Percentiles rank a stretch among this genome's conserved stretches.
phyloP scores from a whole-genome alignment of 805 yeast species.

The Hanseniaspora lindneri region DNA sequence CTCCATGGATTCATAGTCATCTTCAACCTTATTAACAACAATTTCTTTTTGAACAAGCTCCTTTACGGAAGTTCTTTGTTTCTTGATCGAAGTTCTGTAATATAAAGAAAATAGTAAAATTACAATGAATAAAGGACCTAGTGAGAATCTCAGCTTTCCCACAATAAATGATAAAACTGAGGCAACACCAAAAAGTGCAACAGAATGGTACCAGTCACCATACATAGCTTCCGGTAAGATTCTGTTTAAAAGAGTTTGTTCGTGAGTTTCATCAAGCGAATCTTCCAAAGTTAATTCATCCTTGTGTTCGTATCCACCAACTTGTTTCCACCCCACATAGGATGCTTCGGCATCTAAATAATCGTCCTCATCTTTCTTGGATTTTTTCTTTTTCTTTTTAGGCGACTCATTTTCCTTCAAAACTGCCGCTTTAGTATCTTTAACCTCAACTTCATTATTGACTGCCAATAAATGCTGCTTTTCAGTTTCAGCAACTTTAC shows the following conservation, averaged over 20 bases:
- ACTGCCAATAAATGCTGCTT: not conserved
- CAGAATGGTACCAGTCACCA: constrained; percentile 95
- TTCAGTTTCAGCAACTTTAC: constrained; percentile 19
- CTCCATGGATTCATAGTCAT: constrained; percentile 86
- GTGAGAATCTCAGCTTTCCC: constrained; percentile 64
- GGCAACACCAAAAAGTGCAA: constrained; percentile 56
- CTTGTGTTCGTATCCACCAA: constrained; percentile 70
- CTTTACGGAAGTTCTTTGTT: constrained; percentile 61
- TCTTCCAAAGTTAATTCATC: constrained; percentile 56
- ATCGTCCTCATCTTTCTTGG: constrained; percentile 11
- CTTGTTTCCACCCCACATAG: constrained; percentile 88
- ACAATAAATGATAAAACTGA: constrained; percentile 59
- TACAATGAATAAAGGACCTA: constrained; percentile 72
- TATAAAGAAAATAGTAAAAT: constrained; percentile 49
- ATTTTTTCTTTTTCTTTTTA: constrained; percentile 3
- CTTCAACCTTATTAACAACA: constrained; percentile 67
- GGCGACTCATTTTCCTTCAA: constrained; percentile 1
- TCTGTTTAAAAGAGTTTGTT: constrained; percentile 56
- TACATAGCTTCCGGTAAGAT: constrained; percentile 62
- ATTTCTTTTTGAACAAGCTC: constrained; percentile 79
- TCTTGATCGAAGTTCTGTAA: constrained; percentile 74
- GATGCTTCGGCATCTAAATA: constrained; percentile 34
- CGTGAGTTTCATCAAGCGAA: constrained; percentile 57
- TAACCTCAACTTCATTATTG: constrained; percentile 1
- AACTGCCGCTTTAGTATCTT: constrained; percentile 10